Evolutionary conservation across 495 filamentous ascomycete genomes (phyloP).

Genomic region (Xylaria nigripes): DNA sequence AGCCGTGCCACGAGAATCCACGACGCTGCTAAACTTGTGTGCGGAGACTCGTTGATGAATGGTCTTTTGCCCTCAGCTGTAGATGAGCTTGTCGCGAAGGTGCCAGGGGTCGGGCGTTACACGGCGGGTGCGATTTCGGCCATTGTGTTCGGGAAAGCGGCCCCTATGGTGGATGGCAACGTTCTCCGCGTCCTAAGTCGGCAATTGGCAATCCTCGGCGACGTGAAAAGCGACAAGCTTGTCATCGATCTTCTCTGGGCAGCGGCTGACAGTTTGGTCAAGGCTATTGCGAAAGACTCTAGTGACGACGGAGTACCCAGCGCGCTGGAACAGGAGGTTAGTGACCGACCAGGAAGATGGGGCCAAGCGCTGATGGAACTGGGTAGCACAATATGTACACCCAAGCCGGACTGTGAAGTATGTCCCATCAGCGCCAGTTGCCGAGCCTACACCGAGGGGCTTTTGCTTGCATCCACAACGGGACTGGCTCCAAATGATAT

Average conservation of each 20-base stretch:
- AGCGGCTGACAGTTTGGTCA: conserved; percentile 33
- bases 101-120: conserved; percentile 40
- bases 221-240: conserved; percentile 32
- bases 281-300: conserved; percentile 26
- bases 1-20: conserved; percentile 35
- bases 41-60: conserved; percentile 11
- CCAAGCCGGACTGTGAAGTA: conserved; percentile 34
- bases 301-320: conserved; percentile 1
- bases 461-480: conserved; percentile 16
- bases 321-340: conserved; percentile 6
- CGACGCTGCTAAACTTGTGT: conserved; percentile 30
- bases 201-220: conserved; percentile 33
- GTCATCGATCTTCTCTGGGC: conserved; percentile 35
- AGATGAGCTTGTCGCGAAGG: conserved; percentile 21
- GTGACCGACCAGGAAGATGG: conserved; percentile 36
- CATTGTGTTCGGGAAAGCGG: conserved; percentile 37
- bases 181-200: conserved; percentile 38
- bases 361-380: conserved; percentile 44
- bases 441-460: conserved; percentile 34
- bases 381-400: conserved; percentile 40
- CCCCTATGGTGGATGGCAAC: conserved; percentile 43
- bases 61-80: conserved; percentile 29
- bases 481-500: conserved; percentile 13
- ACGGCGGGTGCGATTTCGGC: conserved; percentile 40
- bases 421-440: conserved; percentile 38